A percentile compares a stretch with the other conserved stretches of the same genome.
Conservation (phyloP, 495 filamentous ascomycete genomes). For the Niebla homalea region DNA sequence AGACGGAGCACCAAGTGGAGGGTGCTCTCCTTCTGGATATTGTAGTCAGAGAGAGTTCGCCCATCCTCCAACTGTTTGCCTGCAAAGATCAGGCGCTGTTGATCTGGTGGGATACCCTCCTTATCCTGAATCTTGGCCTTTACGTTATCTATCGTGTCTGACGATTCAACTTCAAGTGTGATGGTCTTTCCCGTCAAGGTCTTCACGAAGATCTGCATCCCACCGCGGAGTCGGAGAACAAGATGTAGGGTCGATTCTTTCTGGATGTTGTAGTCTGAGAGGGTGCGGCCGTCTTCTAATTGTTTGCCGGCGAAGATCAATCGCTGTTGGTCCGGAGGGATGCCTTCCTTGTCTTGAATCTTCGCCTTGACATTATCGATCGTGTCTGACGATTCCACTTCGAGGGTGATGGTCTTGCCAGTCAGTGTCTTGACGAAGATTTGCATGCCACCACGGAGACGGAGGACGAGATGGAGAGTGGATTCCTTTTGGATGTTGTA, state of each 20-base stretch:
- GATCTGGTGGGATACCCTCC: conserved; percentile 81
- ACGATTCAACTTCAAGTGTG: conserved; percentile 77
- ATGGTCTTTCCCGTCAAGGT: conserved; percentile 89
- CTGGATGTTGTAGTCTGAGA: conserved; percentile 98
- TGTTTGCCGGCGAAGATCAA: conserved; percentile 97
- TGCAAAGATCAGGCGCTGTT: conserved; percentile 82
- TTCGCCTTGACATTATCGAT: conserved; percentile 98
- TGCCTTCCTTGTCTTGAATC: conserved; percentile 97
- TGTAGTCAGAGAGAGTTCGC: conserved; percentile 74
- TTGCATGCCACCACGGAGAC: conserved; percentile 64
- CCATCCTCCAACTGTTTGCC: conserved; percentile 87
- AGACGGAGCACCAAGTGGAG: conserved; percentile 80
- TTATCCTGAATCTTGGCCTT: conserved; percentile 91
- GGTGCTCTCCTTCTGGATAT: conserved; percentile 88
- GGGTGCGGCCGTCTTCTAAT: conserved; percentile 79
- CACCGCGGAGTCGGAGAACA: conserved; percentile 92
- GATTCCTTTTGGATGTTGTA: conserved; percentile 67
- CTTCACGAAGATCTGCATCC: conserved; percentile 95
- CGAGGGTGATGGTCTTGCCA: conserved; percentile 59
- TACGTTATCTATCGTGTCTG: conserved; percentile 87
- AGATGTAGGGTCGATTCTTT: conserved; percentile 97
- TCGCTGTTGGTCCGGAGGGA: conserved; percentile 87
- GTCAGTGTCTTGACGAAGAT: conserved; percentile 63
- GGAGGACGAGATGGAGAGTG: conserved; percentile 55
- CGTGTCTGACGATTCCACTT: conserved; percentile 70